phyloP scores from a whole-genome alignment of 2,329 filamentous ascomycete genomes.

The Hymenoscyphus occultus region DNA sequence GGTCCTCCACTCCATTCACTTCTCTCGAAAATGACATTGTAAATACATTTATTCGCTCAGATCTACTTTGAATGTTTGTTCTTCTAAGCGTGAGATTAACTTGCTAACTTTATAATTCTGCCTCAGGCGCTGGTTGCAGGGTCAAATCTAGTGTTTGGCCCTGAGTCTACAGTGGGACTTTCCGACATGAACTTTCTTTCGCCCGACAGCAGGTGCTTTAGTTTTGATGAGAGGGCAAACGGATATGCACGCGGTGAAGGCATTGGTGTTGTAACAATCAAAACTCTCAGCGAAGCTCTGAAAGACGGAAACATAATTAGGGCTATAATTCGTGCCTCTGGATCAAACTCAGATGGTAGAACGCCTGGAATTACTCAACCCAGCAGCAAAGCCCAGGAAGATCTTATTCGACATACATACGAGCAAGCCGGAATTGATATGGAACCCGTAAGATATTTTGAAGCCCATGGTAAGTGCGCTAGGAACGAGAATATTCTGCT shows the following conservation, averaged over 20 bases:
- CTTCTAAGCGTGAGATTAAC: too few species aligned
- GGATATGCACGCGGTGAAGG: conserved; percentile 56
- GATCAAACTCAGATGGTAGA: not conserved
- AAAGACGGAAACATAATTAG: not conserved
- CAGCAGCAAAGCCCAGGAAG: conserved; percentile 42
- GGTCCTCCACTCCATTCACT: too few species aligned
- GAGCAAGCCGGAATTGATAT: conserved; percentile 13
- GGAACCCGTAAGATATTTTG: conserved; percentile 9
- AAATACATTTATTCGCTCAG: too few species aligned
- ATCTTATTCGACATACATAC: conserved; percentile 17
- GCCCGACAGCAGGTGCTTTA: conserved; percentile 43
- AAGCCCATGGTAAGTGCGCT: conserved; percentile 20
- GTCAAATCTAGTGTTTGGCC: too few species aligned
- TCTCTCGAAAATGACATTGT: too few species aligned
- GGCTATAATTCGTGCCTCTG: not conserved
- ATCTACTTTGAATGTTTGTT: too few species aligned
- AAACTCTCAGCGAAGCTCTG: not conserved
- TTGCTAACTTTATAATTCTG: too few species aligned
- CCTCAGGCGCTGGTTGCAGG: too few species aligned
- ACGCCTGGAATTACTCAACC: conserved; percentile 54
- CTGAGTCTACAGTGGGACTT: too few species aligned
- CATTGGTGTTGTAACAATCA: not conserved
- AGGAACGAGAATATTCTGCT: too few species aligned
- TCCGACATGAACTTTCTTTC: conserved; percentile 29
- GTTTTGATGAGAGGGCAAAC: conserved; percentile 56